Evolutionary conservation across 2,329 filamentous ascomycete genomes (phyloP).

Genomic region (Xylaria sp.): DNA sequence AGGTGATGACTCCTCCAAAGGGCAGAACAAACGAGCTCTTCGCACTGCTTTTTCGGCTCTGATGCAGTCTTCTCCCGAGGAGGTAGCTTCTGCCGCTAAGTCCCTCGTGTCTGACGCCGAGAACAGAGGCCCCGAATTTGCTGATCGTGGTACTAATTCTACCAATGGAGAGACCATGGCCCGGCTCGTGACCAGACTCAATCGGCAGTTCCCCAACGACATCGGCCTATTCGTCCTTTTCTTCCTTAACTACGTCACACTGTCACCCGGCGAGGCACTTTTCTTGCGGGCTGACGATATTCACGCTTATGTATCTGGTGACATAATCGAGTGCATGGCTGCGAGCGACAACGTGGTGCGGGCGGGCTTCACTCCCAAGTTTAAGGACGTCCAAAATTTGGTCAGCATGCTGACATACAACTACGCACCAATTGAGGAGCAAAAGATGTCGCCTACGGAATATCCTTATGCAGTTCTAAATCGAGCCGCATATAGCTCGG

Average conservation of each 20-base stretch:
- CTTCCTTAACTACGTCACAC: conserved; percentile 94
- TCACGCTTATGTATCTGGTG: conserved; percentile 91
- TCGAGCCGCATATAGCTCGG: conserved; percentile 81
- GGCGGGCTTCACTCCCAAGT: conserved; percentile 97
- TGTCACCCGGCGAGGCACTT: conserved; percentile 90
- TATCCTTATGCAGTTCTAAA: conserved; percentile 90
- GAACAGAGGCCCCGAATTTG: conserved; percentile 76
- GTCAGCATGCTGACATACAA: conserved; percentile 94
- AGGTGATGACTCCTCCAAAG: conserved; percentile 51
- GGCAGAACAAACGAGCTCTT: conserved; percentile 80
- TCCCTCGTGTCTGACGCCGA: conserved; percentile 78
- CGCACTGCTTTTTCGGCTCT: conserved; percentile 79
- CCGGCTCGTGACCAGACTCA: conserved; percentile 79
- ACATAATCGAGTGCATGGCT: conserved; percentile 99
- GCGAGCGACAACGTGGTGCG: conserved; percentile 98
- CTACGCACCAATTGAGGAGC: conserved; percentile 92
- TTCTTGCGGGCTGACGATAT: conserved; percentile 98
- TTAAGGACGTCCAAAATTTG: conserved; percentile 92
- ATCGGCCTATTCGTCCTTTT: conserved; percentile 96
- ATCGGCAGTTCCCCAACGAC: conserved; percentile 87
- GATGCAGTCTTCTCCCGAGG: conserved; percentile 79
- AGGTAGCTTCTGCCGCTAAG: conserved; percentile 72
- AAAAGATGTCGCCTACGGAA: conserved; percentile 88
- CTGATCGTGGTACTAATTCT: conserved; percentile 74
- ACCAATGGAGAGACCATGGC: conserved; percentile 77